A percentile compares a stretch with the other conserved stretches of the same genome.
Evolutionary conservation across 768 basidiomycete genomes (phyloP).

Genomic region (Nidula microcarpa): DNA sequence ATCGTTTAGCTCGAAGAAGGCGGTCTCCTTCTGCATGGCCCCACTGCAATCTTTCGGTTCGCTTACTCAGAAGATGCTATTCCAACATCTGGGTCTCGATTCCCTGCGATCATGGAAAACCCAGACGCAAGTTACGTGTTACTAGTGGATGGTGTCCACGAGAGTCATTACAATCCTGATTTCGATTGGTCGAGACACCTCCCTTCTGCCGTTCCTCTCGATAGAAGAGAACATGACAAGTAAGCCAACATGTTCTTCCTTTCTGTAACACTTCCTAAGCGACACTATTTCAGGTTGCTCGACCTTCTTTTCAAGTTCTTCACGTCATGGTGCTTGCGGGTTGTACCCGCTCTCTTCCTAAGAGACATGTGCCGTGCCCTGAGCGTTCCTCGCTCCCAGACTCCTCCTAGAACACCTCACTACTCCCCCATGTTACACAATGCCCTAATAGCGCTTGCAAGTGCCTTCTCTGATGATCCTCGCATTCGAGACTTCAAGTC

Average conservation of each 20-base stretch:
- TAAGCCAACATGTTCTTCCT: conserved; percentile 12
- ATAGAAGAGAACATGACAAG: conserved; percentile 42
- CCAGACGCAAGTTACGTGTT: conserved; percentile 36
- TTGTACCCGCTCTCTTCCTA: conserved; percentile 45
- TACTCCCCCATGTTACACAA: conserved; percentile 78
- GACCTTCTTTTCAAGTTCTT: conserved; percentile 46
- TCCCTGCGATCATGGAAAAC: conserved; percentile 33
- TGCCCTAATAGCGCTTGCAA: conserved; percentile 45
- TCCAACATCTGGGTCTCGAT: conserved; percentile 23
- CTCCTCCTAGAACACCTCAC: conserved; percentile 45
- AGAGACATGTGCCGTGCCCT: conserved; percentile 44
- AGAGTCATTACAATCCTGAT: conserved; percentile 36
- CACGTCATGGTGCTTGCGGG: conserved; percentile 46
- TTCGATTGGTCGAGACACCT: conserved; percentile 51
- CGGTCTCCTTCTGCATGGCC: conserved; percentile 33
- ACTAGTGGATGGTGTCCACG: conserved; percentile 34
- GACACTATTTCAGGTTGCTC: conserved; percentile 27
- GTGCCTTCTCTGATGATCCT: conserved; percentile 42
- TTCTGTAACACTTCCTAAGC: background rate
- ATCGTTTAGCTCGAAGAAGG: conserved; percentile 32
- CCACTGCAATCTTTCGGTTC: conserved; percentile 40
- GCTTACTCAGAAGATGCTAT: conserved; percentile 17
- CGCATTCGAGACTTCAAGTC: conserved; percentile 36
- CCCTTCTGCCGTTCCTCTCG: conserved; percentile 36
- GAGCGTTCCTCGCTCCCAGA: conserved; percentile 28